These are phyloP conservation scores for Yarrowia sp. DNA, from an alignment of 805 yeast genomes.

Conservation along the genomic window DNA sequence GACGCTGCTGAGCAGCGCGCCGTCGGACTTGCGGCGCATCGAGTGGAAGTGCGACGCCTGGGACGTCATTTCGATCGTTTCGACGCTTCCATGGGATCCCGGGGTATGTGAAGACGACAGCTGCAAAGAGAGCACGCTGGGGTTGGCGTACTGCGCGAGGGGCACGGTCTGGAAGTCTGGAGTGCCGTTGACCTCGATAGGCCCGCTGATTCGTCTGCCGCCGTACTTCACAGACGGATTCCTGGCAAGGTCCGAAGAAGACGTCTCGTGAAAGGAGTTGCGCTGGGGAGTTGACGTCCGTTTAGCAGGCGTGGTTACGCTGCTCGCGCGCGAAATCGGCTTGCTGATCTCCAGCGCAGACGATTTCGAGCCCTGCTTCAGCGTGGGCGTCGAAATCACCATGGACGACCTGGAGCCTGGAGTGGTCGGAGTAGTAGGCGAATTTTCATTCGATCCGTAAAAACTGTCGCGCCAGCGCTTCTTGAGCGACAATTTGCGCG, in stretches of 20 bases:
- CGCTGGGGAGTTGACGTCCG: neutral
- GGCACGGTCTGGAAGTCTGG: conserved; percentile 14
- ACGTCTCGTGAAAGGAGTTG: neutral
- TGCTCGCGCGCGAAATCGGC: neutral
- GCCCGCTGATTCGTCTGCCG: neutral
- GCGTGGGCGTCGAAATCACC: neutral
- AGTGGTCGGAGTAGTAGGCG: neutral
- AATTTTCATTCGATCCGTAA: neutral
- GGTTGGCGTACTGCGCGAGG: neutral
- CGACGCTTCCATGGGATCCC: neutral
- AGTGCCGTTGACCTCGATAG: conserved; percentile 11
- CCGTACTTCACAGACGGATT: neutral
- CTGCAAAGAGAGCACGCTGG: neutral
- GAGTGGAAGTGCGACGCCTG: conserved; percentile 16
- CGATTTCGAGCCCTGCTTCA: neutral
- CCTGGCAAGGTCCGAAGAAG: neutral
- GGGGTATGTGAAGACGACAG: conserved; percentile 3
- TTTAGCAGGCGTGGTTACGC: neutral
- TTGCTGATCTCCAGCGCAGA: neutral
- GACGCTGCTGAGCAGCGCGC: neutral
- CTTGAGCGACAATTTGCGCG: conserved; percentile 2
- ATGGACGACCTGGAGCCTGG: neutral
- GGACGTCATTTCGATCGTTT: conserved; percentile 20
- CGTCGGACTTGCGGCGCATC: neutral
- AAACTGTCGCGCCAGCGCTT: conserved; percentile 16